Evolutionary conservation across 202 grass and related monocot species (phyloP), one percentile per base, ranked within the genome.

Genomic region (Hordeum pubiflorum): DNA sequence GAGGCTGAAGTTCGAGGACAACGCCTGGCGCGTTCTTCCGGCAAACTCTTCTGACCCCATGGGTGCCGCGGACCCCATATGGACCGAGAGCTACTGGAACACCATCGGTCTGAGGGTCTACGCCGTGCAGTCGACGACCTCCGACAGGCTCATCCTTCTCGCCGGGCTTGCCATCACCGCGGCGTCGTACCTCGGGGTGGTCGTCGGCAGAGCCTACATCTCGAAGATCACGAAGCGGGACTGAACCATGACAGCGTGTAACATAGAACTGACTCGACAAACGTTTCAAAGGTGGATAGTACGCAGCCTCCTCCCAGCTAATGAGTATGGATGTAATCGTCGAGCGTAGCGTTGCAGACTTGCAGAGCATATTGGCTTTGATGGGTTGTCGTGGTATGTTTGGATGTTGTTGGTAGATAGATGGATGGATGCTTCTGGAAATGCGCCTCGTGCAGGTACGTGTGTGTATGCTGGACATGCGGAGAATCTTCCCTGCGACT

Each of bases 61-160:
- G 88, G 85, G 85, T 32, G 82, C 72, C 1, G 84, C 79, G 17
- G 96, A 98, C 74, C 90, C 96, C 23, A 58, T 95, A 5, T 98
- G 92, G 92, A 95, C 96, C 1, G 89, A 98, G 83, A 98, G 96
- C 83, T 98, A 33, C 90, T 98, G 96, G 96, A 91, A 93, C 52
- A 95, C 92, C 26, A 90, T 98, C 54, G 81, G 87, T 10, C 86
- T 98, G 52, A 92, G 89, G 81, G 92, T 98, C 15, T 95, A 93
- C 59, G 81, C 79, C 4, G 92, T 93, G 74, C 90, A 98, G 76
- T 77, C 82, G 58, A 33, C 88, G 77, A 68, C 72, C 40, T 98
- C 91, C 54, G 90, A 98, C 60, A 82, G 80, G 77, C 31, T 93
- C 58, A 69, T 98, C 66, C 87, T 98, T 74, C 39, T 87, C 4